Evolutionary conservation across 371 early-diverging fungal genomes (phyloP).

Genomic region (Smittium mucronatum): DNA sequence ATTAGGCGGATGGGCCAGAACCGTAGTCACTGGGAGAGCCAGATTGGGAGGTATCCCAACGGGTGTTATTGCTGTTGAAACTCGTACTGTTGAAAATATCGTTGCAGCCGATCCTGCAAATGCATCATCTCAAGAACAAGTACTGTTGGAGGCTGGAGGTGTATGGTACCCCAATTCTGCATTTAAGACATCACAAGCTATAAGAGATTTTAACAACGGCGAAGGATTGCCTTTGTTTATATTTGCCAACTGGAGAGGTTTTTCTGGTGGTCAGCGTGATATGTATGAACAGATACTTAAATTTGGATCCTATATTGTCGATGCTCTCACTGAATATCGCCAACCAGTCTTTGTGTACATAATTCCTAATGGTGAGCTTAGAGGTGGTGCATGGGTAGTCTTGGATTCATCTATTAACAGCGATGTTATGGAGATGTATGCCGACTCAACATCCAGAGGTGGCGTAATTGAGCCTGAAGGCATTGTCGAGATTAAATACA

Average conservation of each 20-base stretch:
- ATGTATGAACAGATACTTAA: slow-evolving; percentile 97
- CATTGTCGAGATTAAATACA: slow-evolving; percentile 97
- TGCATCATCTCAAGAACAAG: slow-evolving; percentile 75
- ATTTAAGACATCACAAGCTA: slow-evolving; percentile 96
- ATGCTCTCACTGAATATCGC: slow-evolving; percentile 82
- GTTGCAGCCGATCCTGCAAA: slow-evolving; percentile 92
- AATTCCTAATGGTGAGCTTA: slow-evolving; percentile 86
- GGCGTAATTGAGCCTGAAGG: slow-evolving; percentile 98
- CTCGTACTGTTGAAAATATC: slow-evolving; percentile 78
- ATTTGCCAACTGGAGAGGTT: slow-evolving; percentile 99
- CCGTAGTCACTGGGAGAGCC: slow-evolving; percentile 85
- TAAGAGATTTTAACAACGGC: slow-evolving; percentile 95
- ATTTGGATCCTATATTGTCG: slow-evolving; percentile 95
- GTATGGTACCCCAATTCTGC: slow-evolving; percentile 98
- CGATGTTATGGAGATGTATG: slow-evolving; percentile 97
- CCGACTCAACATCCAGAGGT: slow-evolving; percentile 78
- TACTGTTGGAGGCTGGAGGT: slow-evolving; percentile 84
- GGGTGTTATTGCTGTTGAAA: slow-evolving; percentile 96
- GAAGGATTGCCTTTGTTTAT: slow-evolving; percentile 95
- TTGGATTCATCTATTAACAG: slow-evolving; percentile 96
- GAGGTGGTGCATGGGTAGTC: slow-evolving; percentile 99
- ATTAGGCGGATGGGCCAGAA: slow-evolving; percentile 47
- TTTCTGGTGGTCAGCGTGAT: slow-evolving; percentile 96
- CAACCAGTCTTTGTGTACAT: slow-evolving; percentile 98
- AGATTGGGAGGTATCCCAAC: slow-evolving; percentile 92